phyloP scores from a whole-genome alignment of 2,329 filamentous ascomycete species.

The Fusarium drepaniforme region DNA sequence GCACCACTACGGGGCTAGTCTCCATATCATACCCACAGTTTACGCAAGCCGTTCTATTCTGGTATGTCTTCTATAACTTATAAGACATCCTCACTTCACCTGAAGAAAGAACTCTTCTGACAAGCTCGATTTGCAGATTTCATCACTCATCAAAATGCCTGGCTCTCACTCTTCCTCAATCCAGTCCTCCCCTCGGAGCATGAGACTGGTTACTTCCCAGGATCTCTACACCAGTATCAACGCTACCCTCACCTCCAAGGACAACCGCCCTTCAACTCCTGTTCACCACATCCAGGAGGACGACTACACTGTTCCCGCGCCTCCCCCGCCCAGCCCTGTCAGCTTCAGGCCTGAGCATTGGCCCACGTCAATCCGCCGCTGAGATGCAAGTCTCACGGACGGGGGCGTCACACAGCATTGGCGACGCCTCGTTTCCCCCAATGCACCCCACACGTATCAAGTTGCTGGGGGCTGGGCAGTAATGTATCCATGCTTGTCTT shows the following conservation, averaged over 20 bases:
- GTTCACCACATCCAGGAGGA: slow-evolving; percentile 66
- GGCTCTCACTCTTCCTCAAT: slow-evolving; percentile 55
- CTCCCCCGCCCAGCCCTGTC: slow-evolving; percentile 73
- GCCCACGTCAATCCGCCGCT: slow-evolving; percentile 53
- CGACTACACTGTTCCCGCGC: slow-evolving; percentile 74
- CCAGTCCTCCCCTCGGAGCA: slow-evolving; percentile 59
- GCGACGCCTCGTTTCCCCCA: slow-evolving; percentile 19
- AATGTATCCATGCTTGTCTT: slow-evolving; percentile 1
- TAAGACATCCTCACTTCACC: slow-evolving; percentile 12
- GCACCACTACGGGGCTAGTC: slow-evolving; percentile 30
- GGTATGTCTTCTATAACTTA: slow-evolving; percentile 34
- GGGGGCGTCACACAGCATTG: slow-evolving; percentile 20
- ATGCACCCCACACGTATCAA: slow-evolving; percentile 10
- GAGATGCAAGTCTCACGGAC: slow-evolving; percentile 28
- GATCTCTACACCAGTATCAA: slow-evolving; percentile 67
- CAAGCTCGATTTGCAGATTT: slow-evolving; percentile 19
- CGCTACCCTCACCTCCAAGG: slow-evolving; percentile 61
- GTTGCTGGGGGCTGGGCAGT: slow-evolving; percentile 4
- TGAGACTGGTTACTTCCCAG: slow-evolving; percentile 59
- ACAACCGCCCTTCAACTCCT: slow-evolving; percentile 58
- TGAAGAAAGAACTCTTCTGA: slow-evolving; percentile 7
- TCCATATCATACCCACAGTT: slow-evolving; percentile 40
- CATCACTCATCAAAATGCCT: slow-evolving; percentile 47
- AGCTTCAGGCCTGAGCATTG: slow-evolving; percentile 70
- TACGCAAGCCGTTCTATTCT: slow-evolving; percentile 42